Base-by-base conservation (phyloP, 345 rosid species). In the Conringia planisiliqua region DNA sequence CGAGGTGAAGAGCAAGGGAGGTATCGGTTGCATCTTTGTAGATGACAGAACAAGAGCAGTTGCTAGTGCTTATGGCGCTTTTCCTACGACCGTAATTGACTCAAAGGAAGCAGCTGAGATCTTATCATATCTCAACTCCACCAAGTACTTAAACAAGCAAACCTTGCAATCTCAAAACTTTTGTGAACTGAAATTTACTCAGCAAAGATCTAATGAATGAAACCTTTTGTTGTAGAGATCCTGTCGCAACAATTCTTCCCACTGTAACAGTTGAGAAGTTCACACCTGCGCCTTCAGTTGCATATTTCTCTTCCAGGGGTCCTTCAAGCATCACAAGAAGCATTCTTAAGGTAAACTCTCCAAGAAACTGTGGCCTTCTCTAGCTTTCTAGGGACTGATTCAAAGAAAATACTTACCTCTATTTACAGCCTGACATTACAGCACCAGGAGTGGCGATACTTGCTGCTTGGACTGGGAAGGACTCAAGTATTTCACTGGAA, bases 291-390 rank as follows among this genome's bases (percentile, higher is more conserved):
- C 98, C 98, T 27, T 30, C 60, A 18, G 10, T 86, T 50, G 91
- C 93, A 5, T 86, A 81, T 73, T 91, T 94, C 80, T 91, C 97
- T 48, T 48, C 97, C 0, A 81, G 96, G 78, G 98, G 98, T 10
- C 97, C 96, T 77, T 83, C 91, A 50, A 58, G 78, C 18, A 7
- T 77, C 71, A 71, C 92, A 54, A 84, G 75, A 80, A 91, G 79
- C 79, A 82, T 94, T 73, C 87, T 94, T 69, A 94, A 90, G 91
- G 98, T 79, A 86, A 81, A 36, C 12, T 43, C 51, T 27, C 57
- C 11, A 55, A 36, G 20, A 47, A 6, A 7, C 14, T 58, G 36
- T 51, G 59, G 5, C 35, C 33, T 42, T 26, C 20, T 18, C 12
- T 22, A 16, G 18, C 13, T 12, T 26, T 33, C 57, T 24, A 52